phyloP scores from a whole-genome alignment of 1,284 basidiomycete species.

The Porphyrellus sp. region DNA sequence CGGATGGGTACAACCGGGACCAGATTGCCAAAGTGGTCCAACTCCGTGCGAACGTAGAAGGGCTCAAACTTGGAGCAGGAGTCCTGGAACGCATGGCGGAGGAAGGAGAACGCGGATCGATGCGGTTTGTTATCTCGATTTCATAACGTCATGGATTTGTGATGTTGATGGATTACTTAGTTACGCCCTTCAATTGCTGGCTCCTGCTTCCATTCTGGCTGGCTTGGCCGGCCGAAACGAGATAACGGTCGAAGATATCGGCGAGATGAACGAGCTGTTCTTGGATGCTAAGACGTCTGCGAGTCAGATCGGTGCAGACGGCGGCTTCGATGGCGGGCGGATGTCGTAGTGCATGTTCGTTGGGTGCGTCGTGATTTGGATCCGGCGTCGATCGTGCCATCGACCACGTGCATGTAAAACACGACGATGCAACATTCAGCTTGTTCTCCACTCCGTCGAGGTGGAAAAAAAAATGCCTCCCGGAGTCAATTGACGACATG shows the following conservation, averaged over 20 bases:
- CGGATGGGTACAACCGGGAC: slow-evolving; percentile 78
- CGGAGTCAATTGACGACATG: slow-evolving; percentile 1
- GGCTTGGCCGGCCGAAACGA: slow-evolving; percentile 73
- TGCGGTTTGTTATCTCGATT: slow-evolving; percentile 56
- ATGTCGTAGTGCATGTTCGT: slow-evolving; percentile 21
- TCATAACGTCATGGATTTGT: slow-evolving; percentile 5
- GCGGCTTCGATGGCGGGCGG: slow-evolving; percentile 29
- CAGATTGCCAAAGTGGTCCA: slow-evolving; percentile 89
- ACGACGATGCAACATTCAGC: neutral
- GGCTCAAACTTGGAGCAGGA: slow-evolving; percentile 39
- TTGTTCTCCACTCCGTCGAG: neutral
- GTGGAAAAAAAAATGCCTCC: neutral
- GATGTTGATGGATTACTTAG: slow-evolving; percentile 39
- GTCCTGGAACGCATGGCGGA: slow-evolving; percentile 42
- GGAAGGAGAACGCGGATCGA: slow-evolving; percentile 81
- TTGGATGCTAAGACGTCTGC: slow-evolving; percentile 88
- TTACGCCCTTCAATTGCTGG: slow-evolving; percentile 89
- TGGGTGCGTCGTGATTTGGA: slow-evolving; percentile 9
- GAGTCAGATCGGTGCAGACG: slow-evolving; percentile 41
- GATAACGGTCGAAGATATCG: slow-evolving; percentile 84
- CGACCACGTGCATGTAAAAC: slow-evolving; percentile 8
- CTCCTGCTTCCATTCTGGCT: slow-evolving; percentile 89
- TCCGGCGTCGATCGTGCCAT: slow-evolving; percentile 3
- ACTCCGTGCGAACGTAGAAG: slow-evolving; percentile 57
- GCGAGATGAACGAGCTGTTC: slow-evolving; percentile 92